Evolutionary conservation across 2,329 filamentous ascomycete species (phyloP), one percentile per base, ranked within the genome.

Genomic region (Alternaria viburni): DNA sequence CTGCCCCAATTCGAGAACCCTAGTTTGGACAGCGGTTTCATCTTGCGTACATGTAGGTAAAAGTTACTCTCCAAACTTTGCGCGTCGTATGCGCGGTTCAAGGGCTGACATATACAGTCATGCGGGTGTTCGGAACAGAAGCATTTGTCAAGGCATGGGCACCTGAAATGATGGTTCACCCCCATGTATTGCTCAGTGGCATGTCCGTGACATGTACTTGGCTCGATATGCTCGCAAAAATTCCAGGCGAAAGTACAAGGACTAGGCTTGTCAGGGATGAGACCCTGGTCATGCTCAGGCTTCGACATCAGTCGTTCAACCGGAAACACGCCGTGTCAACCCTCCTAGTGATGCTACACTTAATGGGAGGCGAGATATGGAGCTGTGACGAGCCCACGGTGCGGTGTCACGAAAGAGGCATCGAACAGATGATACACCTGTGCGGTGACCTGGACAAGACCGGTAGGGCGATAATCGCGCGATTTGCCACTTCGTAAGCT

Each of bases 281-380:
- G 32, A 70, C 65, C 8, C 71, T 77, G 8, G 32, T 51, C 8
- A 76, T 73, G 65, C 66, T 78, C 59, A 76, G 74, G 12, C 59
- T 78, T 5, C 49, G 21, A 1, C 23, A 67, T 15, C 28, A 41
- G 36, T 41, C 36, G 15, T 41, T 66, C 6, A 56, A 13, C 1
- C 59, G 52, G 5, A 62, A 68, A 21, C 60, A 64, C 6, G 62
- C 73, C 5, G 73, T 77, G 47, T 52, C 67, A 12, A 79, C 76
- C 0, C 67, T 79, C 9, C 70, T 74, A 25, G 60, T 74, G 30
- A 74, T 79, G 9, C 25, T 77, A 1, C 74, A 79, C 52, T 54
- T 79, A 3, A 54, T 79, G 4, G 71, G 64, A 6, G 73, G 74
- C 2, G 75, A 79, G 49, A 73, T 77, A 66, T 75, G 73, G 70